Evolutionary conservation across 2,329 filamentous ascomycete genomes (phyloP), one percentile per base, ranked within the genome.

Genomic region (Simplicillium sp.): DNA sequence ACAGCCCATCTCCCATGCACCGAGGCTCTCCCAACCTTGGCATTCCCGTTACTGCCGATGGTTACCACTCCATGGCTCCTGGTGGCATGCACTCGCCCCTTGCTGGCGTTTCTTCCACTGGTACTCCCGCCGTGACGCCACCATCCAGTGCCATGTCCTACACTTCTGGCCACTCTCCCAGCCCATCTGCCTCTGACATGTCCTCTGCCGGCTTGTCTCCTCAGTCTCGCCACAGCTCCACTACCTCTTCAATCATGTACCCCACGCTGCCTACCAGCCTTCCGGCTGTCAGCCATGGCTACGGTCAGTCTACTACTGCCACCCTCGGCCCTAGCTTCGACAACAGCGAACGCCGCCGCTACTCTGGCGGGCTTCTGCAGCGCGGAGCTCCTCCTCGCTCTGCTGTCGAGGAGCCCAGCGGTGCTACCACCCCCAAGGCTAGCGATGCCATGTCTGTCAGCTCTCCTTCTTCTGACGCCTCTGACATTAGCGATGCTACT

Each of bases 101-200:
- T 49, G 74, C 70, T 25, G 70, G 70, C 13, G 65, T 76, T 36
- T 74, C 75, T 33, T 79, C 77, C 16, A 73, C 74, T 33, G 82
- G 84, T 46, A 89, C 84, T 12, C 84, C 85, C 9, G 84, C 83
- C 9, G 72, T 87, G 47, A 89, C 84, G 3, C 85, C 84, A 7
- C 81, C 84, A 0, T 85, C 82, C 11, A 86, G 80, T 58, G 75
- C 79, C 41, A 71, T 87, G 55, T 88, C 84, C 1, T 88, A 88
- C 64, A 80, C 78, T 32, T 87, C 84, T 11, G 80, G 81, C 37
- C 83, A 88, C 57, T 89, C 84, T 7, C 84, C 84, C 3, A 75
- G 70, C 48, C 78, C 81, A 20, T 86, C 82, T n/a, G 77, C 75
- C 36, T 75, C 81, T 44, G 81, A 73, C 56, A 71, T 87, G 57